phyloP scores from a whole-genome alignment of 768 basidiomycete species.

The Naematelia encephala region DNA sequence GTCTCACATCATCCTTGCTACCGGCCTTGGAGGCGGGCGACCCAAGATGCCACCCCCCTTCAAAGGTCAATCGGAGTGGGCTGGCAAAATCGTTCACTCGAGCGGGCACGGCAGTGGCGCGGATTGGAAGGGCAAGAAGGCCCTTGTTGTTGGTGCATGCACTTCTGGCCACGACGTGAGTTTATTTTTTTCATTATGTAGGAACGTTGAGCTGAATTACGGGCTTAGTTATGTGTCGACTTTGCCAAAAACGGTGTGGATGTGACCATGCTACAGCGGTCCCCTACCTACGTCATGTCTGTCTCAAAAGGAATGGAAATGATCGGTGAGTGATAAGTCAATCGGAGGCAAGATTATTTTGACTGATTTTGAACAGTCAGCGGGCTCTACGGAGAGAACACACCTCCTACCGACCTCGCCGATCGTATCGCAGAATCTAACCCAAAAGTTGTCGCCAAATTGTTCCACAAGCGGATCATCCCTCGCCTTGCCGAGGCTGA shows the following conservation, averaged over 20 bases:
- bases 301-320: conserved; percentile 30
- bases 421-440: conserved; percentile 57
- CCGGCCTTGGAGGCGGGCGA: conserved; percentile 57
- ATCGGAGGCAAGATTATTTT: too few species aligned
- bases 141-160: conserved; percentile 40
- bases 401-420: conserved; percentile 57
- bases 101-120: too few species aligned
- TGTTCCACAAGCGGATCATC: conserved; percentile 51
- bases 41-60: conserved; percentile 54
- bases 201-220: too few species aligned
- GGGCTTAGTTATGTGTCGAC: conserved; percentile 40
- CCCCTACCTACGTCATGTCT: conserved; percentile 42
- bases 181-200: too few species aligned
- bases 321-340: too few species aligned
- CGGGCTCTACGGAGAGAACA: conserved; percentile 56
- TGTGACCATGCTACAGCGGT: conserved; percentile 42
- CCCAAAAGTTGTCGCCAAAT: conserved; percentile 51
- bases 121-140: conserved; percentile 41
- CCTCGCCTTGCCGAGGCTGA: conserved; percentile 59
- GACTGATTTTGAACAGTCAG: too few species aligned
- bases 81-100: conserved; percentile 35
- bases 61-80: conserved; percentile 33
- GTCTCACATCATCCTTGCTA: conserved; percentile 59
- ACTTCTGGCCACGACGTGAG: conserved; percentile 42
- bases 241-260: conserved; percentile 38